Evolutionary conservation across 2,329 filamentous ascomycete genomes (phyloP), one percentile per base, ranked within the genome.

Genomic region (Aureobasidium sp.): DNA sequence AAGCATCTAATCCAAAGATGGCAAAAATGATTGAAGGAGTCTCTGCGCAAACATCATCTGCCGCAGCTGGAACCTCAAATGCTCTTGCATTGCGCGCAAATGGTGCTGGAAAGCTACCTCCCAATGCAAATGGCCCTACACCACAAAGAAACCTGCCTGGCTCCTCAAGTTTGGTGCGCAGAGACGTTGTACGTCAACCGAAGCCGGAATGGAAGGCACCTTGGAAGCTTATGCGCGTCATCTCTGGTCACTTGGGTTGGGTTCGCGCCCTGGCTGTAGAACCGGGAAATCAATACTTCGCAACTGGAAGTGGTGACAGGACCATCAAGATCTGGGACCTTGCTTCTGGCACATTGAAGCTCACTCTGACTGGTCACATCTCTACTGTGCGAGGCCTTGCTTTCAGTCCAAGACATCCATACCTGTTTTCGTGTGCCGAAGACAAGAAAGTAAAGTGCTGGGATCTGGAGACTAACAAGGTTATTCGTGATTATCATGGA

Each of bases 361-460:
- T 97, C 66, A 97, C 93, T 0, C 78, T 97, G 64, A 97, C 93
- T 1, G 93, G 93, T 39, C 93, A 97, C 75, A 97, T 96, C 70
- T 95, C 90, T 53, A 95, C 91, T 5, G 92, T 97, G 0, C 87
- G 92, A 59, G 94, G 94, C 2, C 82, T 99, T 52, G 94, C 93
- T 0, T 90, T 99, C 8, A 96, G 91, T 24, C 90, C 92, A 17
- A 82, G 94, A 51, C 94, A 99, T 76, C 95, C 94, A 0, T 99
- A 99, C 72, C 83, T 99, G 10, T 99, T 99, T 76, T 96, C 92
- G 12, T 99, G 94, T 71, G 95, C 91, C 63, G 94, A 99, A 76
- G 94, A 99, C 75, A 99, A 99, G 80, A 97, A 97, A 92, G 94
- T 99, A 65, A 99, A 99, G 77, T 99, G 94, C 78, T 99, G 94